Conservation (phyloP, 768 basidiomycete genomes). For the Wakefieldia striispora region DNA sequence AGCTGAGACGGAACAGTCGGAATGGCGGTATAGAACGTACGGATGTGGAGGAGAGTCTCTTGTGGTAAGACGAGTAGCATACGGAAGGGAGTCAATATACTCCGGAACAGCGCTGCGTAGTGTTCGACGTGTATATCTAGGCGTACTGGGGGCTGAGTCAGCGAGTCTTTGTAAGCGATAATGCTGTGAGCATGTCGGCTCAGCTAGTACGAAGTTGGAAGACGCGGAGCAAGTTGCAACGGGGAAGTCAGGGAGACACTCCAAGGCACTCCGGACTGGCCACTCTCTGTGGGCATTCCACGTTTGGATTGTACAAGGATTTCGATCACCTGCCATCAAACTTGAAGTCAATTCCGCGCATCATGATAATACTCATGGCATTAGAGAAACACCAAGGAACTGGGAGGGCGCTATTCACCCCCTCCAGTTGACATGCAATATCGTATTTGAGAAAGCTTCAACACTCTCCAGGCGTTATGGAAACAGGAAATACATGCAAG, state of each 20-base stretch:
- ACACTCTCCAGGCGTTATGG: conserved; percentile 9
- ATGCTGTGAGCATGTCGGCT: background rate
- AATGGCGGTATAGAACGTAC: conserved; percentile 34
- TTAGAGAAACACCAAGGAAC: conserved; percentile 5
- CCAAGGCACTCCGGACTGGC: too few relatives aligned
- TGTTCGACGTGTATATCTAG: too few relatives aligned
- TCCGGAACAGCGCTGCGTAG: too few relatives aligned
- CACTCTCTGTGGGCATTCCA: background rate
- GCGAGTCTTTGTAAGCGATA: conserved; percentile 4
- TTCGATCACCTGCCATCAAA: conserved; percentile 2
- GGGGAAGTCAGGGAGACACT: background rate
- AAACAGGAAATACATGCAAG: conserved; percentile 18
- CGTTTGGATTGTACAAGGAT: conserved; percentile 2
- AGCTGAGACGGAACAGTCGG: background rate
- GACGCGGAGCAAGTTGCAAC: background rate
- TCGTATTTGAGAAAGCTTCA: conserved; percentile 17
- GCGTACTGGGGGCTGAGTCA: conserved; percentile 6
- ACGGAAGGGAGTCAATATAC: background rate
- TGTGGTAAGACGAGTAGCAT: conserved; percentile 44
- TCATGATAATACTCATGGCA: conserved; percentile 2
- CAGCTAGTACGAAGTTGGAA: conserved; percentile 1
- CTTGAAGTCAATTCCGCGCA: background rate
- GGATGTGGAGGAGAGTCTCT: conserved; percentile 58
- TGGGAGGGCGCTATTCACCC: conserved; percentile 15
- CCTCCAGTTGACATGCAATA: conserved; percentile 11